Evolutionary conservation across 108 stramenopile genomes (phyloP), one percentile per base, ranked within the genome.

Genomic region (Cyclotella baltica): DNA sequence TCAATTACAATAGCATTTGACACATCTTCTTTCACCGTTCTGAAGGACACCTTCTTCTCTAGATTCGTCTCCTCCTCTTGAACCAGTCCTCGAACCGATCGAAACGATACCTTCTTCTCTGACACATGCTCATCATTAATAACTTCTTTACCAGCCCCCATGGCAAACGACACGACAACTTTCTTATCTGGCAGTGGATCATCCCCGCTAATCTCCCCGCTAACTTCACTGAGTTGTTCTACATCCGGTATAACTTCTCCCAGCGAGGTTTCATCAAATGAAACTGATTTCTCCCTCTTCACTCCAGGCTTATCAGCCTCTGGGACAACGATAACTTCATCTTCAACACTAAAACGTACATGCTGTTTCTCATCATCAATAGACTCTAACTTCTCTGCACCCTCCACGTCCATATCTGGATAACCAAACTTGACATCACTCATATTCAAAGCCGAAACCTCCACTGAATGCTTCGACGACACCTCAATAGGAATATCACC

Each of bases 221-320:
- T 25, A 40, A 38, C 38, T 43, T 23, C 63, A 22, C 9, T 25
- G 22, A 38, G 13, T 43, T 23, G 30, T 3, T 38, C 63, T 0
- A 27, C 63, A 64, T 43, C 63, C 1, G 63, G 63, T 8, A 64
- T 64, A 5, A 64, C 38, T 64, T 64, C 63, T 13, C 63, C 63
- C 63, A 64, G 9, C 2, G 63, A 64, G 9, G 31, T 13, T 62
- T 72, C 46, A 72, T 50, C 61, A 62, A 62, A 46, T 48, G 72
- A 72, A 34, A 48, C 46, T 31, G 72, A 40, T 62, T 61, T 61
- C 57, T 33, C 59, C 33, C 58, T 38, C 56, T 33, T 22, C 8
- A 19, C 67, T 16, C 27, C 61, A 61, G 59, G 43, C 10, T 46
- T 72, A 10, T 62, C 46, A 31, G 29, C 35, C 9, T 37, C 67